phyloP scores from a whole-genome alignment of 2,329 filamentous ascomycete genomes.

The Aphanoascus verrucosus region DNA sequence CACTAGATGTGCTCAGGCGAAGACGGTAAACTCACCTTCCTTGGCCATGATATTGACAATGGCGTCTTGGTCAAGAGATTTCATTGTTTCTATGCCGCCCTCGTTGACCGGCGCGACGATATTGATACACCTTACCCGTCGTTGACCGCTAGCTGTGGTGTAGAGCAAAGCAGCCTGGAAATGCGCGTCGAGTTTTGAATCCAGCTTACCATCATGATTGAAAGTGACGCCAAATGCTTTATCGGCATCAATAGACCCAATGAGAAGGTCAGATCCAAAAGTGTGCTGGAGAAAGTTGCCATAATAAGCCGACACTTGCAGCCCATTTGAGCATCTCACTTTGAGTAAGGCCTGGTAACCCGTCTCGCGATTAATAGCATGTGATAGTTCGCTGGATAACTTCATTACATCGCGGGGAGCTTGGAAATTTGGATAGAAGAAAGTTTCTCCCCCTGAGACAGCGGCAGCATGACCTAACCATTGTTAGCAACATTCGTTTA shows the following conservation, averaged over 20 bases:
- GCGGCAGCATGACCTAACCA: conserved; percentile 64
- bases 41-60: conserved; percentile 82
- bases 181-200: conserved; percentile 89
- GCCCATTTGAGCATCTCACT: conserved; percentile 89
- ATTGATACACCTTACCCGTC: conserved; percentile 85
- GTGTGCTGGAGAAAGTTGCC: conserved; percentile 95
- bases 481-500: background rate
- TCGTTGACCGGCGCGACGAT: conserved; percentile 87
- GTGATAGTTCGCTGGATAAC: conserved; percentile 72
- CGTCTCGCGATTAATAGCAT: conserved; percentile 78
- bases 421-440: conserved; percentile 95
- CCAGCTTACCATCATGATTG: conserved; percentile 93
- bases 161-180: conserved; percentile 94
- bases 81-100: conserved; percentile 70
- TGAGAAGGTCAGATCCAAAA: conserved; percentile 87
- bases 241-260: conserved; percentile 84
- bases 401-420: conserved; percentile 74
- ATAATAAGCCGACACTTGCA: conserved; percentile 88
- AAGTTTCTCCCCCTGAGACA: conserved; percentile 86
- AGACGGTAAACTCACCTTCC: conserved; percentile 44
- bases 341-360: conserved; percentile 97
- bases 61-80: conserved; percentile 91
- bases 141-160: conserved; percentile 79
- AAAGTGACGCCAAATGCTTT: conserved; percentile 89
- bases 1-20: conserved; percentile 4